A percentile compares a stretch with the other conserved stretches of the same genome.
phyloP scores from a whole-genome alignment of 345 rosid species.

The Euphorbia pulcherrima region DNA sequence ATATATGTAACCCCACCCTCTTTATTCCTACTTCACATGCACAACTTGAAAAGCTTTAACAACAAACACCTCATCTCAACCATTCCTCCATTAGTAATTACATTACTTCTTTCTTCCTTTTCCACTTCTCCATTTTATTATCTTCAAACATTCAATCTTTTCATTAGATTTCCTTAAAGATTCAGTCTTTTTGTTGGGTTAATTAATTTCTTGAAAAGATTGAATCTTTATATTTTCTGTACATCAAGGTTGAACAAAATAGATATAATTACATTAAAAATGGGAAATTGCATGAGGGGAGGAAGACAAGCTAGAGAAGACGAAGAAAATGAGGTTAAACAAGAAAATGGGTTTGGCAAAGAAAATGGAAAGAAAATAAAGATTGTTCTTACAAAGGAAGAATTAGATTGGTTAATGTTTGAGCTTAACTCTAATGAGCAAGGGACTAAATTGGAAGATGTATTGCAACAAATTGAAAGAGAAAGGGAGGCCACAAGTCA shows the following conservation, averaged over 20 bases:
- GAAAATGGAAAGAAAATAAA: slow-evolving; percentile 53
- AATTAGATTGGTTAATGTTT: slow-evolving; percentile 56
- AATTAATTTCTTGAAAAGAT: not conserved
- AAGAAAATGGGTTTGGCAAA: not conserved
- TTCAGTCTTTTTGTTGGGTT: not conserved
- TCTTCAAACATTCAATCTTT: not conserved
- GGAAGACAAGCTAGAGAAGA: not conserved
- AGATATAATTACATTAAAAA: slow-evolving; percentile 7
- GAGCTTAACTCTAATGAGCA: slow-evolving; percentile 29
- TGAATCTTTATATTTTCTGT: too few species aligned
- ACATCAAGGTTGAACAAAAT: too few species aligned
- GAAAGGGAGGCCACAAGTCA: slow-evolving; percentile 29
- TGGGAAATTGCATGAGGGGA: slow-evolving; percentile 48
- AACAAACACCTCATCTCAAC: not conserved
- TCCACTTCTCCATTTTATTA: not conserved
- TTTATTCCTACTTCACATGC: slow-evolving; percentile 3
- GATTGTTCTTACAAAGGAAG: slow-evolving; percentile 69
- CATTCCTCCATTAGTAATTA: not conserved
- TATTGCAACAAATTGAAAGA: slow-evolving; percentile 37
- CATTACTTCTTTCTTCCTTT: not conserved
- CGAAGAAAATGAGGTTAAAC: not conserved
- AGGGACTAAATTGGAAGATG: slow-evolving; percentile 39
- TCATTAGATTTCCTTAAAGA: not conserved
- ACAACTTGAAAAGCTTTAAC: not conserved
- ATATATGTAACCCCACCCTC: slow-evolving; percentile 8